Evolutionary conservation across 2,329 filamentous ascomycete species (phyloP), one percentile per base, ranked within the genome.

Genomic region (Cladosporium velox): DNA sequence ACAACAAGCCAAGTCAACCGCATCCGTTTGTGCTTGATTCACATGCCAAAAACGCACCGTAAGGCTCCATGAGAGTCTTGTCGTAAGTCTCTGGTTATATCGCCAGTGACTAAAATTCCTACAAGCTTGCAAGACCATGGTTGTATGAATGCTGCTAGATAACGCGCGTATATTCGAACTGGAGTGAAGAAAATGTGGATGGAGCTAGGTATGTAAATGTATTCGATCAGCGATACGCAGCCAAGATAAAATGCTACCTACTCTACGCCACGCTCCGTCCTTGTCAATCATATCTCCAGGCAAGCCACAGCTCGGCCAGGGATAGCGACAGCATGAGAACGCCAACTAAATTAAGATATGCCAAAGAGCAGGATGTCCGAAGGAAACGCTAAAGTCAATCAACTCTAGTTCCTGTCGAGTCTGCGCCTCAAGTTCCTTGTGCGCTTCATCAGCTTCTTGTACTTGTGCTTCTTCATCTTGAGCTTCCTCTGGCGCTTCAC

Each of bases 391-490:
- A 34, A 34, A 57, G 30, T 24, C 35, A 14, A 44, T 7, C 15
- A 47, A 26, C 35, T 57, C 35, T 64, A 64, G 61, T 65, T 65
- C 65, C 70, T 71, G 60, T 79, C 92, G 74, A 95, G 84, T 83
- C 93, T 96, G 77, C 93, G 88, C 77, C 94, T 90, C 83, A 93
- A 80, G 77, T 92, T 94, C 78, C 94, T 88, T 76, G 94, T 97
- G 80, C 88, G 87, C 85, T 90, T 91, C 91, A 97, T 93, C 72
- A 98, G 84, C 88, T 99, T 99, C 93, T 97, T 98, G 82, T 97
- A 97, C 89, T 99, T 99, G 87, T 98, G 94, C 88, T 98, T 99
- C 91, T 99, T 99, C 93, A 99, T 99, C 88, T 93, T 97, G 76
- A 97, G 83, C 83, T 95, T 96, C 77, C 93, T 86, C 81, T 96